Base-by-base conservation (phyloP, 257 asterid genomes). In the Nicotiana obtusifolia region DNA sequence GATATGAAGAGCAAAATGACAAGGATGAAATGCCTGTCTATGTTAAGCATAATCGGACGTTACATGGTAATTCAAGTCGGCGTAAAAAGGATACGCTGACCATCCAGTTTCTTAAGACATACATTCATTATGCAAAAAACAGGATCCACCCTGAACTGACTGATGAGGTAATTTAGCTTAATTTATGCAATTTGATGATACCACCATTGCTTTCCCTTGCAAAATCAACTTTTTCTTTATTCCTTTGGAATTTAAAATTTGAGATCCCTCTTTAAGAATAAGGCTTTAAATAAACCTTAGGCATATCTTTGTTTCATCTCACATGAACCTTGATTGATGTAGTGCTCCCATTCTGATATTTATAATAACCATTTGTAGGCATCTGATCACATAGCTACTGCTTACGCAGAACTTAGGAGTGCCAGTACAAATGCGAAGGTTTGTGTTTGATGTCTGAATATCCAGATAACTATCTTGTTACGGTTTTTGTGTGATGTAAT, bases 111-210 rank as follows among this genome's bases (percentile, higher is more conserved):
- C 94, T 95, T 20, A 95, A 92, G 92, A 95, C 92, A 88, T 95
- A 88, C 88, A 95, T 94, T 64, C 97, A 94, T 84, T 94, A 95
- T 60, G 97, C 97, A 1, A 95, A 94, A 82, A 88, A 91, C 86
- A 91, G 98, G 88, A 89, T 91, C 83, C 95, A 91, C 84, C 99
- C 99, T 49, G 98, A 94, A 87, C 93, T 95, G 82, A 95, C 98
- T 82, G 97, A 92, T 84, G 99, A 95, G 98, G 99, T 95, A 77
- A 84, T 14, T 15, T 49, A 65, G 83, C 76, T 11, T 49, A 49
- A 75, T 57, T 75, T 49, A 0, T 7, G 61, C 79, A 15, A 15
- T 49, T 49, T 28, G 41, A 49, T 75, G 24, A 31, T 31, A 24
- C 24, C 61, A 47, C 26, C 62, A 15, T 47, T 73, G 22, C 9